Evolutionary conservation across 257 asterid genomes (phyloP).

Genomic region (Solanum pennellii): DNA sequence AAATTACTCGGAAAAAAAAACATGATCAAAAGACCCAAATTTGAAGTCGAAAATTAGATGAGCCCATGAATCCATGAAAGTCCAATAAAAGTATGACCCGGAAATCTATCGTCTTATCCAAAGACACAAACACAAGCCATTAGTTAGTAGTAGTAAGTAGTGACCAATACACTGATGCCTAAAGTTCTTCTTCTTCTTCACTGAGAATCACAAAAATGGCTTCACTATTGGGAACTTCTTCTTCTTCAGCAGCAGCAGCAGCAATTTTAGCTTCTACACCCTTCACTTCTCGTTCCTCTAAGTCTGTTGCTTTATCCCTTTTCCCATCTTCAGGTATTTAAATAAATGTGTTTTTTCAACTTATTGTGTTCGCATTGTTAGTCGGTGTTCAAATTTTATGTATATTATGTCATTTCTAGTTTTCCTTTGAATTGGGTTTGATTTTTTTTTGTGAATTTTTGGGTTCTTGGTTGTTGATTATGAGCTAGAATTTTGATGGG

Average conservation of each 20-base stretch:
- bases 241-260: conserved; percentile 20
- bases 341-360: background rate
- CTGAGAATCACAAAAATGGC: conserved; percentile 25
- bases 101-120: conserved; percentile 72
- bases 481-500: background rate
- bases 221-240: conserved; percentile 39
- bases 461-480: background rate
- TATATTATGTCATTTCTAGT: background rate
- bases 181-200: background rate
- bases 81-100: background rate
- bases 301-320: conserved; percentile 15
- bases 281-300: conserved; percentile 26
- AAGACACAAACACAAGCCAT: conserved; percentile 3
- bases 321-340: conserved; percentile 27
- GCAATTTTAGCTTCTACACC: conserved; percentile 35
- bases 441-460: background rate
- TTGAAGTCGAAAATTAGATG: background rate
- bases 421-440: background rate
- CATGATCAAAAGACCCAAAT: no score
- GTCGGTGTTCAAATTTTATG: background rate
- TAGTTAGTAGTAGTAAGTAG: background rate
- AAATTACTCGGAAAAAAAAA: no score
- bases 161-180: background rate
- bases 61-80: background rate
- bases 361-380: background rate